phyloP scores from a whole-genome alignment of 305 asterid genomes.

The Petunia hybrid region DNA sequence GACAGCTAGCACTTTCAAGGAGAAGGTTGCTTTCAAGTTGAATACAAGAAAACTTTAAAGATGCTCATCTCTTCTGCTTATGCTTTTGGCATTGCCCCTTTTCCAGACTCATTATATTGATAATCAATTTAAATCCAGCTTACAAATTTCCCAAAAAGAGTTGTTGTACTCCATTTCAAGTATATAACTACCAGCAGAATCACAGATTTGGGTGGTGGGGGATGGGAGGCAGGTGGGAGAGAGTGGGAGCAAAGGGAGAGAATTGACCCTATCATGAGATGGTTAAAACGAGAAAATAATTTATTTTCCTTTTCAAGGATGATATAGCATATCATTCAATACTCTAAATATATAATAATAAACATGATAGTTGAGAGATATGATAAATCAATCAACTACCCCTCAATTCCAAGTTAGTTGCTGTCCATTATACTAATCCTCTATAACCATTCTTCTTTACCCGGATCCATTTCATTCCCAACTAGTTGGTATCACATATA shows the following conservation, averaged over 20 bases:
- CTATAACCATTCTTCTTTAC: neutral
- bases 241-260: neutral
- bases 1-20: neutral
- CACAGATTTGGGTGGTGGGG: neutral
- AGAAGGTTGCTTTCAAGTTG: neutral
- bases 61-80: neutral
- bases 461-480: neutral
- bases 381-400: neutral
- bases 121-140: too few relatives aligned
- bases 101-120: neutral
- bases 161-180: neutral
- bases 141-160: too few relatives aligned
- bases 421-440: neutral
- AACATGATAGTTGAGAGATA: neutral
- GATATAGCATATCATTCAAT: neutral
- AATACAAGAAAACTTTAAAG: neutral
- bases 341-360: neutral
- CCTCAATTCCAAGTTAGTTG: neutral
- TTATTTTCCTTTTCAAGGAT: conserved; percentile 4
- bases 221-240: neutral
- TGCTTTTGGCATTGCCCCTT: neutral
- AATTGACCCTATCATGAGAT: neutral
- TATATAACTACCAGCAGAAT: neutral
- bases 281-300: neutral
- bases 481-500: neutral